Evolutionary conservation across 371 early-diverging fungal species (phyloP).

Genomic region (Mucor piriformis): DNA sequence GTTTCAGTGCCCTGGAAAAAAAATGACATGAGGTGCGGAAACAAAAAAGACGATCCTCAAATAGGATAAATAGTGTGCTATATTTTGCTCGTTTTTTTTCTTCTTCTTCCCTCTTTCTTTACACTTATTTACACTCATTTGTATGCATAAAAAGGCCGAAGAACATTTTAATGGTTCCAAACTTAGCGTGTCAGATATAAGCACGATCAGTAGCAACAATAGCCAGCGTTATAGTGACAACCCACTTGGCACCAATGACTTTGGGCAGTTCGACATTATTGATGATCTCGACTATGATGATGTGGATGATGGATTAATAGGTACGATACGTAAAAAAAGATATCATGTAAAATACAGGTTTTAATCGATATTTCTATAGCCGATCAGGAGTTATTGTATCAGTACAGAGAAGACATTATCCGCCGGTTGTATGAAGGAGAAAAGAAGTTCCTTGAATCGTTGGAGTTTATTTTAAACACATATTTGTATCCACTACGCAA

Average conservation of each 20-base stretch:
- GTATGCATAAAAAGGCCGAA: background rate
- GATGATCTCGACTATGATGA: conserved; percentile 49
- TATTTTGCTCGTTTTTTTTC: background rate
- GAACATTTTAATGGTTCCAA: background rate
- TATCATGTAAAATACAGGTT: too few species aligned
- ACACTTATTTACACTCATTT: background rate
- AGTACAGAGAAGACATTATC: conserved; percentile 41
- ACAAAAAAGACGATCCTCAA: background rate
- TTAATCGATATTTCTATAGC: conserved; percentile 1
- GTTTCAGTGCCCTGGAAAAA: conserved; percentile 3
- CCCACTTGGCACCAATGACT: background rate
- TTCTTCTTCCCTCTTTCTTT: background rate
- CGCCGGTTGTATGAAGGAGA: conserved; percentile 40
- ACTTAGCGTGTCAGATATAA: background rate
- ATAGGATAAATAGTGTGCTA: background rate
- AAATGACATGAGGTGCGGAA: conserved; percentile 3
- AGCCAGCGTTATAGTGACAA: conserved; percentile 1
- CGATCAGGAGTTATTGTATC: conserved; percentile 46
- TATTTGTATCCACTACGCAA: conserved; percentile 40
- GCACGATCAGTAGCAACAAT: background rate
- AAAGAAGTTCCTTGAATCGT: conserved; percentile 32
- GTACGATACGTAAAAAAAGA: conserved; percentile 16
- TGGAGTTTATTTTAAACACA: conserved; percentile 20
- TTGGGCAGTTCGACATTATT: conserved; percentile 42
- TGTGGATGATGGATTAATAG: conserved; percentile 42